phyloP scores from a whole-genome alignment of 345 rosid genomes.

The Arabidopsis suecica region DNA sequence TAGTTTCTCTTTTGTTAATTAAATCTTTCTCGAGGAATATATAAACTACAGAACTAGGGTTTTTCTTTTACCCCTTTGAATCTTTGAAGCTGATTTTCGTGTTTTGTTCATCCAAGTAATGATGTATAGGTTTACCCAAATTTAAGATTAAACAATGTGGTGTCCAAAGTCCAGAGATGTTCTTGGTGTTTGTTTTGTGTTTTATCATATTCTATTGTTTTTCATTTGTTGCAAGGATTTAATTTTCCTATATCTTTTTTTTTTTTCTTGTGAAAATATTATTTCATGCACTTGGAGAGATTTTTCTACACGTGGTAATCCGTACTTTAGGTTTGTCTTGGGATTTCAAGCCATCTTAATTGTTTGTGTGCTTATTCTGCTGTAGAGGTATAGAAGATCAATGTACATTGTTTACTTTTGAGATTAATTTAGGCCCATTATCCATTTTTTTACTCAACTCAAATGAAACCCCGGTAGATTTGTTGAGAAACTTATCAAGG shows the following conservation, averaged over 20 bases:
- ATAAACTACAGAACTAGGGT: slow-evolving; percentile 11
- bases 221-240: neutral
- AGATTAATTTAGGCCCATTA: neutral
- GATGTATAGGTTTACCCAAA: neutral
- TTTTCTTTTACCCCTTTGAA: neutral
- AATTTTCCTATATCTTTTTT: neutral
- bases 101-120: neutral
- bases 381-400: neutral
- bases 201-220: neutral
- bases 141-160: slow-evolving; percentile 23
- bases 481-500: neutral
- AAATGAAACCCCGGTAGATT: neutral
- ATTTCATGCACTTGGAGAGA: slow-evolving; percentile 37
- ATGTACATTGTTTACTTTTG: neutral
- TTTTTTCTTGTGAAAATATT: neutral
- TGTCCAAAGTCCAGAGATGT: neutral
- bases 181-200: slow-evolving; percentile 23
- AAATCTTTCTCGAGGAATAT: neutral
- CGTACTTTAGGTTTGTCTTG: slow-evolving; percentile 18
- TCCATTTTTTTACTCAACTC: slow-evolving; percentile 4
- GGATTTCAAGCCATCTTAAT: neutral
- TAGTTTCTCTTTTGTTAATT: slow-evolving; percentile 19
- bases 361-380: neutral
- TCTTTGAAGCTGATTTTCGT: neutral
- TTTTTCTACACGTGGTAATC: slow-evolving; percentile 37